phyloP scores from a whole-genome alignment of 768 basidiomycete genomes.

The Xerocomellus amylosporus region DNA sequence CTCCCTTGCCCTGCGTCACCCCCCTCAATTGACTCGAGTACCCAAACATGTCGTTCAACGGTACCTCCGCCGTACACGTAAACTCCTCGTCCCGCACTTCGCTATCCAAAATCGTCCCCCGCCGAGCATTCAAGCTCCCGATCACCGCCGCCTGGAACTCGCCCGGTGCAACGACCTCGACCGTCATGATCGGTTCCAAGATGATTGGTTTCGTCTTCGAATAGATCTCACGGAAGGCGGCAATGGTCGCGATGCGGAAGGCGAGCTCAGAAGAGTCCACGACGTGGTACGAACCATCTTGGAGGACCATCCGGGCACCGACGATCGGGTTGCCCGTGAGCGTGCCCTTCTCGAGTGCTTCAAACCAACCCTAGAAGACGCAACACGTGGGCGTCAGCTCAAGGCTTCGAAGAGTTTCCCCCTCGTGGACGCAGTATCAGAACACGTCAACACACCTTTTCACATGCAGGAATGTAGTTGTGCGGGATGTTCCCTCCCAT shows the following conservation, averaged over 20 bases:
- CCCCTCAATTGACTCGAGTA: conserved; percentile 93
- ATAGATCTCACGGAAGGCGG: conserved; percentile 92
- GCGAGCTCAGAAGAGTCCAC: conserved; percentile 97
- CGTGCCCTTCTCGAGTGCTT: conserved; percentile 88
- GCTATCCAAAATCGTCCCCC: conserved; percentile 92
- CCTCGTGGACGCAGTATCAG: background rate
- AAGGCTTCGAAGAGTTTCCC: background rate
- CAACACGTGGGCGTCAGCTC: background rate
- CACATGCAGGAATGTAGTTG: conserved; percentile 90
- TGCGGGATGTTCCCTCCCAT: conserved; percentile 91
- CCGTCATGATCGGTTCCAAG: conserved; percentile 97
- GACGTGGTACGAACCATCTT: conserved; percentile 89
- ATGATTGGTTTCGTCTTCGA: conserved; percentile 73
- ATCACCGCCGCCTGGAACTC: conserved; percentile 98
- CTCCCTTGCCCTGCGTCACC: conserved; percentile 94
- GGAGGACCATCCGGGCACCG: conserved; percentile 81
- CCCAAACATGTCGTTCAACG: conserved; percentile 97
- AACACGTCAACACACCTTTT: conserved; percentile 59
- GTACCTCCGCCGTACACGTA: conserved; percentile 85
- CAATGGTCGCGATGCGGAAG: conserved; percentile 86
- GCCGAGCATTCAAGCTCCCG: conserved; percentile 87
- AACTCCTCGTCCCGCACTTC: conserved; percentile 98
- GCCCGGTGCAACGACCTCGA: conserved; percentile 92
- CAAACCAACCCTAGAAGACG: conserved; percentile 77
- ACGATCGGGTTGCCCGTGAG: conserved; percentile 85